A percentile compares a stretch with the other conserved stretches of the same genome.
Evolutionary conservation across 495 filamentous ascomycete species (phyloP).

Genomic region (Cercophora scortea): DNA sequence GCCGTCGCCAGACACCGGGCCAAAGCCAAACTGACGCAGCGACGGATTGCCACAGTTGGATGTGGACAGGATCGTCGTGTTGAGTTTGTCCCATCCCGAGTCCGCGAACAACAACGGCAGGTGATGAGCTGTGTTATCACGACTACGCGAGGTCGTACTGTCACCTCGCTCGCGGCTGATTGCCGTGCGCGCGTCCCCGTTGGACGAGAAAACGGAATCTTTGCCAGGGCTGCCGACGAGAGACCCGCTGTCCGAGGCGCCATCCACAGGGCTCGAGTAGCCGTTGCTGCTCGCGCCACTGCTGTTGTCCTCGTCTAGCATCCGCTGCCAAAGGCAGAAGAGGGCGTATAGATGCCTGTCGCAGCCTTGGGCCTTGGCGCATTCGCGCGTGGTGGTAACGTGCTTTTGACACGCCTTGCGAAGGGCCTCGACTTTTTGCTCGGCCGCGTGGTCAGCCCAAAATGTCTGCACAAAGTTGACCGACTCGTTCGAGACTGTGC

Average conservation of each 20-base stretch:
- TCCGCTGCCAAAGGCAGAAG: slow-evolving; percentile 91
- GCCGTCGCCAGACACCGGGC: slow-evolving; percentile 86
- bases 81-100: slow-evolving; percentile 85
- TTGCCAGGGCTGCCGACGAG: slow-evolving; percentile 37
- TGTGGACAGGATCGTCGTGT: slow-evolving; percentile 88
- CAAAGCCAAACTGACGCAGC: slow-evolving; percentile 94
- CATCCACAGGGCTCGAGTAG: slow-evolving; percentile 52
- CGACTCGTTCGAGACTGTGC: slow-evolving; percentile 73
- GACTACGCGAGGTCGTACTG: slow-evolving; percentile 29
- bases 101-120: slow-evolving; percentile 84
- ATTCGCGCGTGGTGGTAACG: slow-evolving; percentile 70
- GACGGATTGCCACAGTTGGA: slow-evolving; percentile 99
- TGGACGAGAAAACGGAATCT: not conserved
- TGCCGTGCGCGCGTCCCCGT: slow-evolving; percentile 11
- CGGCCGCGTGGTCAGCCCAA: slow-evolving; percentile 82
- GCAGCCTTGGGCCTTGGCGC: slow-evolving; percentile 86
- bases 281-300: slow-evolving; percentile 45
- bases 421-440: slow-evolving; percentile 76
- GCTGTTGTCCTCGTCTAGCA: slow-evolving; percentile 63
- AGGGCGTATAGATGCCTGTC: slow-evolving; percentile 92
- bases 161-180: slow-evolving; percentile 27
- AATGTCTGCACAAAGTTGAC: slow-evolving; percentile 87
- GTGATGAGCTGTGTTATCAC: slow-evolving; percentile 18
- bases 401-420: slow-evolving; percentile 78
- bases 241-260: slow-evolving; percentile 38